Percentiles rank a stretch among this genome's conserved stretches.
Evolutionary conservation across 805 yeast species (phyloP).

Genomic region (Candida xyloterini): DNA sequence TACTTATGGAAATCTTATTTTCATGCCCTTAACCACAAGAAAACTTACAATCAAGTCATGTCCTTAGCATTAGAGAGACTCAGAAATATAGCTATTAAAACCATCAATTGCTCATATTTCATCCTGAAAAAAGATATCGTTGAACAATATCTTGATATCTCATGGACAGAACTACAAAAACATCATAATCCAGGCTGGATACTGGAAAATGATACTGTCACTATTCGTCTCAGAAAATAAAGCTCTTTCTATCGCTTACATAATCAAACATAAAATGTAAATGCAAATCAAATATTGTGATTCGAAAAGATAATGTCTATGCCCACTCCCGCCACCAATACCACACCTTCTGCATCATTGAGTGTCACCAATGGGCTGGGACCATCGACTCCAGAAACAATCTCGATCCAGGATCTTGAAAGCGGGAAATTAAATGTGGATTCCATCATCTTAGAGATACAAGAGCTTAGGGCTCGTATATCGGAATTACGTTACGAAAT

Average conservation of each 20-base stretch:
- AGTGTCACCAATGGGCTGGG: slow-evolving; percentile 2
- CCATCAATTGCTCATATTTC: slow-evolving; percentile 40
- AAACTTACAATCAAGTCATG: slow-evolving; percentile 36
- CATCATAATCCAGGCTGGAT: slow-evolving; percentile 34
- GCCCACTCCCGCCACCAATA: slow-evolving; percentile 20
- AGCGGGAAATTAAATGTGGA: slow-evolving; percentile 37
- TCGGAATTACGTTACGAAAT: slow-evolving; percentile 38
- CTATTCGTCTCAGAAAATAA: slow-evolving; percentile 14
- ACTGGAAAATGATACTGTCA: slow-evolving; percentile 29
- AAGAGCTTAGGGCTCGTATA: slow-evolving; percentile 30
- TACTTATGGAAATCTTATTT: slow-evolving; percentile 31
- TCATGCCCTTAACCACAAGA: slow-evolving; percentile 9
- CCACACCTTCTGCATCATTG: slow-evolving; percentile 15
- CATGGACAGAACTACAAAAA: slow-evolving; percentile 23
- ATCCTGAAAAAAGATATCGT: slow-evolving; percentile 29
- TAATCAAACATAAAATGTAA: background rate
- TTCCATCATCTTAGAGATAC: slow-evolving; percentile 36
- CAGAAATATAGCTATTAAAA: slow-evolving; percentile 31
- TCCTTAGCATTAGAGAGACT: slow-evolving; percentile 38
- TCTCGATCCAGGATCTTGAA: slow-evolving; percentile 40
- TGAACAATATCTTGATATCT: slow-evolving; percentile 33
- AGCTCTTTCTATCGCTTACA: slow-evolving; percentile 1
- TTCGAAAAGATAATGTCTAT: slow-evolving; percentile 12
- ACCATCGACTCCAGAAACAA: slow-evolving; percentile 18
- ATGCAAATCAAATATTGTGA: background rate